phyloP scores from a whole-genome alignment of 768 basidiomycete genomes.

The Naganishia vishniacii region DNA sequence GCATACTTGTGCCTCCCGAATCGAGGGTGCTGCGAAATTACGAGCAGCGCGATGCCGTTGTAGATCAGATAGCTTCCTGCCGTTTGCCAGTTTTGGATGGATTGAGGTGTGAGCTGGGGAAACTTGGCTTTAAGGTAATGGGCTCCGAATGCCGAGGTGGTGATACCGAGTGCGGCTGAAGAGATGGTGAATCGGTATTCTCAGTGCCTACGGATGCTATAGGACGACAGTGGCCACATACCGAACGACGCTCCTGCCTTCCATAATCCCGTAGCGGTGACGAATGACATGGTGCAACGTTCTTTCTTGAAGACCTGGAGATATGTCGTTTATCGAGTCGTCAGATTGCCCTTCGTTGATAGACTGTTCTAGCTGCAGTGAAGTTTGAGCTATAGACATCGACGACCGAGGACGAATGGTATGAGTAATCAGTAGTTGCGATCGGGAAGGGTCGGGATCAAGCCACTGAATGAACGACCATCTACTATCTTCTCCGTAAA shows the following conservation, averaged over 20 bases:
- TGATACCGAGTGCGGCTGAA: constrained; percentile 11
- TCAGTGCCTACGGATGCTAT: too few relatives aligned
- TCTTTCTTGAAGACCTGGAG: too few relatives aligned
- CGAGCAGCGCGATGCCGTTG: constrained; percentile 44
- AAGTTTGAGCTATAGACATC: background rate
- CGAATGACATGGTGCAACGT: background rate
- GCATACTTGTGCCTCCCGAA: constrained; percentile 31
- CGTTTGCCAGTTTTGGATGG: constrained; percentile 38
- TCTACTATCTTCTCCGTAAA: too few relatives aligned
- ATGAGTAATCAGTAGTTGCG: too few relatives aligned
- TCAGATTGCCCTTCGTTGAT: too few relatives aligned
- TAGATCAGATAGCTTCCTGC: constrained; percentile 46
- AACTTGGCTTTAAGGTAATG: constrained; percentile 40
- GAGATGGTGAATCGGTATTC: background rate
- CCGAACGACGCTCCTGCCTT: constrained; percentile 16
- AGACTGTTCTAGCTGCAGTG: too few relatives aligned
- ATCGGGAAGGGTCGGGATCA: too few relatives aligned
- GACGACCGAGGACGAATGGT: too few relatives aligned
- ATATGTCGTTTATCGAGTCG: too few relatives aligned
- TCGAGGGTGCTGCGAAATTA: constrained; percentile 38
- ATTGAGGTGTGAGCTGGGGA: constrained; percentile 34
- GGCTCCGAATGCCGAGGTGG: constrained; percentile 40
- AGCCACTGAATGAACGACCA: too few relatives aligned
- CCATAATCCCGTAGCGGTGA: constrained; percentile 17
- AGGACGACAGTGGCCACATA: background rate